phyloP scores from a whole-genome alignment of 148 eudicot genomes.

The Cornus controversa region DNA sequence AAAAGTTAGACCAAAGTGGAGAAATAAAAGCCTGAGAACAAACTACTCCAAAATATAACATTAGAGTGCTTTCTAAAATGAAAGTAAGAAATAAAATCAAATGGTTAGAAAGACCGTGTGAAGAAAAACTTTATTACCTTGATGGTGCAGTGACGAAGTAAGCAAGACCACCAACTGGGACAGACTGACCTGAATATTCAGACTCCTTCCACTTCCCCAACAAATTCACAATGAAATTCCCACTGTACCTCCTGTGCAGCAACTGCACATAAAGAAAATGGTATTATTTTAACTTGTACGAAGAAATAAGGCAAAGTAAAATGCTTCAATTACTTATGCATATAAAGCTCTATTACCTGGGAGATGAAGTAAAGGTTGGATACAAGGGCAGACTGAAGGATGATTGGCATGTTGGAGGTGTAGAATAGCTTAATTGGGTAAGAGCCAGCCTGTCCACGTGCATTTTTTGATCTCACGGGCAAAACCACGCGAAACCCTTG shows the following conservation, averaged over 20 bases:
- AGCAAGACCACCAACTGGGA: conserved; percentile 95
- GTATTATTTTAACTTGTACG: neutral
- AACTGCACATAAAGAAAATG: conserved; percentile 34
- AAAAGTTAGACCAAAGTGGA: neutral
- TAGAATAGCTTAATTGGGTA: conserved; percentile 88
- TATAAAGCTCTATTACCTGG: conserved; percentile 42
- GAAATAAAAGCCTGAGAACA: neutral
- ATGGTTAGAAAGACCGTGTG: neutral
- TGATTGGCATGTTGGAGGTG: conserved; percentile 96
- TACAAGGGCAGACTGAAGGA: conserved; percentile 87
- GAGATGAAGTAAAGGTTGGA: conserved; percentile 89
- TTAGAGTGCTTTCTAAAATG: neutral
- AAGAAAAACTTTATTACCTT: conserved; percentile 35
- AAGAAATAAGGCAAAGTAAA: neutral
- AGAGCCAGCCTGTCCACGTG: conserved; percentile 89
- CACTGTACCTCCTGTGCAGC: conserved; percentile 67
- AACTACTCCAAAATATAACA: neutral
- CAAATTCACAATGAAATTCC: conserved; percentile 67
- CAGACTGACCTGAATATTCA: conserved; percentile 71
- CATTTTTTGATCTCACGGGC: conserved; percentile 87
- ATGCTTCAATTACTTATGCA: neutral
- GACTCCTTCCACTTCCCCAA: conserved; percentile 88
- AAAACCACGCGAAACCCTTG: conserved; percentile 92
- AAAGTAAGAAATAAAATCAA: neutral
- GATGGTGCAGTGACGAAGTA: conserved; percentile 86